Evolutionary conservation across 2,329 filamentous ascomycete genomes (phyloP), one percentile per base, ranked within the genome.

Genomic region (Aspergillus novoparasiticus): DNA sequence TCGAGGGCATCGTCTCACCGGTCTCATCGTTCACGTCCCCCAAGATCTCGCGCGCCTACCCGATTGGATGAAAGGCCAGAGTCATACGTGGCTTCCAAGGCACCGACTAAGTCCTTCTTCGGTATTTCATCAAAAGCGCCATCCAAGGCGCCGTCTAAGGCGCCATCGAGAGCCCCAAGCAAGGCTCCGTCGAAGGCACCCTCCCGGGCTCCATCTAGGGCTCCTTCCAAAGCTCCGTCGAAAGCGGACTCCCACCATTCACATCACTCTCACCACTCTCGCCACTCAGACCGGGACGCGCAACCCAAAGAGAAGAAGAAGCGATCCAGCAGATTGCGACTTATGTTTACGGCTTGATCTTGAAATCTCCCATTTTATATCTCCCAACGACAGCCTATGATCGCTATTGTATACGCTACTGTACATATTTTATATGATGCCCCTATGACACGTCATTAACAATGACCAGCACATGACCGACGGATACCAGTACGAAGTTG

Each of bases 291-390:
- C 21, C 73, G 69, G 19, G 75, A 73, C 39, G 69, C 64, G 60
- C 69, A 71, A 43, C 63, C 70, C 12, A 70, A 73, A 55, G 73
- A 79, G 57, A 76, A 76, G 61, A 76, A 74, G 66, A 79, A 79
- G 66, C 78, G 76, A 21, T 76, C 78, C 14, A 81, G 79, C 63
- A 72, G 71, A 12, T 64, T 78, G 55, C 75, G 76, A 46, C 64
- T 78, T 30, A 76, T 78, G 71, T 77, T 78, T 58, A 76, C 73
- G 23, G 57, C 68, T 65, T 71, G 68, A 69, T 66, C 5, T 50
- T 39, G 19, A 21, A 55, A 16, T 12, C 21, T 36, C 54, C 23
- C 41, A 30, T 23, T 58, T 4, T 21, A 4, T 59, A 36, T 30
- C 43, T 45, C 11, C 26, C 48, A 50, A 53, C 58, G 61, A 60